These are phyloP conservation scores for Sutorius australiensis DNA, from an alignment of 768 basidiomycete species.

Conservation along the genomic window DNA sequence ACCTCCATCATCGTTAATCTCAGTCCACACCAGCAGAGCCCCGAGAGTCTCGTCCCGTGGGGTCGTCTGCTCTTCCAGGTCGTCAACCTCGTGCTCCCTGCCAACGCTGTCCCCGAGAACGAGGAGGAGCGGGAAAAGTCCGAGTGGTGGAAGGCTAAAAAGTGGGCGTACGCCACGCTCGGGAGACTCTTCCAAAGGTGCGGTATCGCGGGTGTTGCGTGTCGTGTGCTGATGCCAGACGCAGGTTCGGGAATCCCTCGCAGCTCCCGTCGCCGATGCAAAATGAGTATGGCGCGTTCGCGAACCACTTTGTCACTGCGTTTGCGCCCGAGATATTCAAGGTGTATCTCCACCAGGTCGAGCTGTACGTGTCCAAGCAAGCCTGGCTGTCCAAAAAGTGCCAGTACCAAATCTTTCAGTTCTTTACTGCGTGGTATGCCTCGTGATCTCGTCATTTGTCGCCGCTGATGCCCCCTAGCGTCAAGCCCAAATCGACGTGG, in stretches of 20 bases:
- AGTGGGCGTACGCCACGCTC: constrained; percentile 86
- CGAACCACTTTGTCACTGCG: constrained; percentile 67
- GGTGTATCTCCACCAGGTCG: constrained; percentile 62
- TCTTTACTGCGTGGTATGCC: constrained; percentile 82
- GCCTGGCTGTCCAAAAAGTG: constrained; percentile 81
- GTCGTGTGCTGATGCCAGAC: constrained; percentile 5
- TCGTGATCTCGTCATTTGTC: background rate
- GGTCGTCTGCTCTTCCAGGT: constrained; percentile 77
- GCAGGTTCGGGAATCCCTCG: constrained; percentile 80
- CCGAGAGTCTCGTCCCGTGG: constrained; percentile 82
- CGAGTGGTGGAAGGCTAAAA: constrained; percentile 92
- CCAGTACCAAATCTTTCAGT: constrained; percentile 78
- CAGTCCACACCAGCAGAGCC: constrained; percentile 66
- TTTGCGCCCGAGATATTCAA: constrained; percentile 89
- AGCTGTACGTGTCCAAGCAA: constrained; percentile 69
- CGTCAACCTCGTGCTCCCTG: constrained; percentile 67
- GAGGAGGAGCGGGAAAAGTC: constrained; percentile 72
- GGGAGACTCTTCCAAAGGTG: constrained; percentile 76
- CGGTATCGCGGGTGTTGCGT: background rate
- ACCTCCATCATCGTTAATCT: constrained; percentile 75
- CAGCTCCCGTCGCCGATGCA: constrained; percentile 75
- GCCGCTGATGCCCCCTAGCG: constrained; percentile 43
- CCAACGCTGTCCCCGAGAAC: constrained; percentile 62
- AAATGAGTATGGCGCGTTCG: constrained; percentile 65
- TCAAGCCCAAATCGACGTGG: constrained; percentile 95